Evolutionary conservation across 495 filamentous ascomycete species (phyloP).

Genomic region (Amphirosellinia nigrospora): DNA sequence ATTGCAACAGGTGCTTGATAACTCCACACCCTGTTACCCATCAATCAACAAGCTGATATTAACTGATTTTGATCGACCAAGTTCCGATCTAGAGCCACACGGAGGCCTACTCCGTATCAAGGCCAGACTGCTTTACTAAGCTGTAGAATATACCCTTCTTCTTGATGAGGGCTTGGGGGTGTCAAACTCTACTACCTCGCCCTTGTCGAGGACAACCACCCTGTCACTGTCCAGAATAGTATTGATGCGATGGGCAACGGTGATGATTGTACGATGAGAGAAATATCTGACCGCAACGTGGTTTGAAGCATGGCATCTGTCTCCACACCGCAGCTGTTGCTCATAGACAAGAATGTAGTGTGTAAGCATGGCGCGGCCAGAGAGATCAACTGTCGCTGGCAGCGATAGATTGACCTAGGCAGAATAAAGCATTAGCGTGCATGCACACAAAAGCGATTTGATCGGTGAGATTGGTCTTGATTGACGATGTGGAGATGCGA

Average conservation of each 20-base stretch:
- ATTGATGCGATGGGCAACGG: slow-evolving; percentile 96
- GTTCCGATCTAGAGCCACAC: neutral
- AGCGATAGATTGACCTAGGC: slow-evolving; percentile 72
- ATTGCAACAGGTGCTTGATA: neutral
- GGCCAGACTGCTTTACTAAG: slow-evolving; percentile 55
- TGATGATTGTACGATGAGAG: slow-evolving; percentile 92
- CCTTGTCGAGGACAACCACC: slow-evolving; percentile 76
- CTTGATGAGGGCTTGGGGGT: slow-evolving; percentile 49
- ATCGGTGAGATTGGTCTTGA: neutral
- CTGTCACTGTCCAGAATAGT: slow-evolving; percentile 93
- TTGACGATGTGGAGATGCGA: neutral
- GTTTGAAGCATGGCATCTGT: slow-evolving; percentile 84
- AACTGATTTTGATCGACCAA: neutral
- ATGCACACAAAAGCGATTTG: slow-evolving; percentile 24
- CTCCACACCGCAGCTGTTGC: slow-evolving; percentile 96
- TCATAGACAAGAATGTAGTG: slow-evolving; percentile 98
- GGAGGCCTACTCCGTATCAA: slow-evolving; percentile 42
- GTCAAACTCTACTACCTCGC: slow-evolving; percentile 57
- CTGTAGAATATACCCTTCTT: slow-evolving; percentile 52
- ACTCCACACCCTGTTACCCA: neutral
- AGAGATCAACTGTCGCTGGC: slow-evolving; percentile 90
- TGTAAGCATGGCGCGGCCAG: slow-evolving; percentile 92
- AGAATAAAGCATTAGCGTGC: slow-evolving; percentile 38
- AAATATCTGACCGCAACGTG: slow-evolving; percentile 67
- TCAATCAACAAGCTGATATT: neutral